phyloP scores from a whole-genome alignment of 75 land plant genomes.

The Cryptomeria japonica region DNA sequence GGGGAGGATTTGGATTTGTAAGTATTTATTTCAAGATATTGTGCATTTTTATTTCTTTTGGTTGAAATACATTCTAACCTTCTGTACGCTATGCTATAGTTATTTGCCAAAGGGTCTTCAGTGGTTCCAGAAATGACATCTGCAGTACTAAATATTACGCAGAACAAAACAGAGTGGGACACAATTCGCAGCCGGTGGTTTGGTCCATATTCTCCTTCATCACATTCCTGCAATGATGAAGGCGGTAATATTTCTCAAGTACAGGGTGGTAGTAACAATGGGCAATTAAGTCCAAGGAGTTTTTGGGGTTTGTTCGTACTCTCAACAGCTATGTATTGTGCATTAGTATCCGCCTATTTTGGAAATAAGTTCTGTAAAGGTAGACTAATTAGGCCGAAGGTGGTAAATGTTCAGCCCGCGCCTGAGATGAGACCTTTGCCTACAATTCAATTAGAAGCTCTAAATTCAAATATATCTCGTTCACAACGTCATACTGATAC shows the following conservation, averaged over 20 bases:
- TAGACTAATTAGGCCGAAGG: neutral
- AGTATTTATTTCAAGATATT: neutral
- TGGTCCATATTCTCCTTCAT: neutral
- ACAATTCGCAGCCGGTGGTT: neutral
- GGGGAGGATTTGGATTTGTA: no score
- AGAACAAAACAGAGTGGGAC: neutral
- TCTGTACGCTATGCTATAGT: neutral
- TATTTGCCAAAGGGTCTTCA: neutral
- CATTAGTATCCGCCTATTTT: neutral
- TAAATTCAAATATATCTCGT: neutral
- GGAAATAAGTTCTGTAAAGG: neutral
- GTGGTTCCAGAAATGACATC: neutral
- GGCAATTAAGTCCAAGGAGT: neutral
- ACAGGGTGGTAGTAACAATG: neutral
- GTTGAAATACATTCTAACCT: neutral
- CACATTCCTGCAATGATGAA: neutral
- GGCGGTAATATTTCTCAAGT: neutral
- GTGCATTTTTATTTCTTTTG: neutral
- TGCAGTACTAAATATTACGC: neutral
- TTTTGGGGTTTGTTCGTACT: neutral
- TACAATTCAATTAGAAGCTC: neutral
- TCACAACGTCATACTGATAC: no score
- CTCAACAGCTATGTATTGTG: neutral
- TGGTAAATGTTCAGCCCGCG: neutral
- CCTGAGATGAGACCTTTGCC: neutral